Evolutionary conservation across 2,329 filamentous ascomycete species (phyloP), one percentile per base, ranked within the genome.

Genomic region (Claviceps digitariae): DNA sequence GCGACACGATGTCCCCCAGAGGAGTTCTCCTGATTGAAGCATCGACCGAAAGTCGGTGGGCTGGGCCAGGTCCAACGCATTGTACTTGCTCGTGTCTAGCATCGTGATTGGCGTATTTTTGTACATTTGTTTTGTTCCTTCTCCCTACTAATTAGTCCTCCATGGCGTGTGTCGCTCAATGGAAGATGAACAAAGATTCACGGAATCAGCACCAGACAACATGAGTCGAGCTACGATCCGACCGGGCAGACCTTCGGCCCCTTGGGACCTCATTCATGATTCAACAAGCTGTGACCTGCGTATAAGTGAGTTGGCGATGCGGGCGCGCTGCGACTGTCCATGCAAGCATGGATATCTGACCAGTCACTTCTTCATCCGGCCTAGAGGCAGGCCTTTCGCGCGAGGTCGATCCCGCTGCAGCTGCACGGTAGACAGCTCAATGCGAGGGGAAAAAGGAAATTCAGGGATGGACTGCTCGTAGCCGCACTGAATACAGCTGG

Each of bases 31-130:
- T 10, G 27, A 34, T 15, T 12, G 27, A 13, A 49, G 47, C 47
- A 49, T 49, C 13, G 47, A 49, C n/a, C 47, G 25, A 15, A 49
- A 49, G 31, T 49, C 47, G 47, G 47, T 49, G 7, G 47, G 47
- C 20, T 43, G 36, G 60, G 41, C 41, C 12, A 43, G 41, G 10
- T 43, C 20, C 12, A 43, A 13, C 2, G 41, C 41, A 10, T 43
- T 43, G 41, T 23, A 44, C 5, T 23, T 7, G 41, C 3, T 13
- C 3, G 41, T 44, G 2, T 44, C 21, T 21, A 44, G 21, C 41
- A 44, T 44, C 20, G 41, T 23, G 20, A 44, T 41, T 41, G 41
- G 41, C 41, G 20, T 44, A 13, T 23, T 41, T 3, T 8, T 41
- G 40, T 15, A 5, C 13, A 2, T 36, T 2, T 36, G 12, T 15